These are phyloP conservation scores for Erigeron canadensis DNA, from an alignment of 129 eudicot genomes.

Conservation along the genomic window DNA sequence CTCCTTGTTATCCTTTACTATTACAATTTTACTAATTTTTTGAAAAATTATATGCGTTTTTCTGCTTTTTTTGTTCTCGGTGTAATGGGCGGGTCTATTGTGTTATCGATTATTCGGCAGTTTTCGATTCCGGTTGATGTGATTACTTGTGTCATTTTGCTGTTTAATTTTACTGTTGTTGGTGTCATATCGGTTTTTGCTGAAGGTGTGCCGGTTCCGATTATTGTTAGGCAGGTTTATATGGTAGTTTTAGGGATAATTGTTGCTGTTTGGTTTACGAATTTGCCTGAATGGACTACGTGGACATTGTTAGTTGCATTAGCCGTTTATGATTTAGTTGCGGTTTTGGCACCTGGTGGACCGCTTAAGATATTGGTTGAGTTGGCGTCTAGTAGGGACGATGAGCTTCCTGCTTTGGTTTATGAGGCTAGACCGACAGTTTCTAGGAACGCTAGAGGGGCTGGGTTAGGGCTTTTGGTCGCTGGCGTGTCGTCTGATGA, in stretches of 20 bases:
- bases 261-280: slow-evolving; percentile 92
- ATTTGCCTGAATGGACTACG: slow-evolving; percentile 95
- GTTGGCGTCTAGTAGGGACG: slow-evolving; percentile 78
- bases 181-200: slow-evolving; percentile 76
- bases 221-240: slow-evolving; percentile 61
- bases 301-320: slow-evolving; percentile 84
- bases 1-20: slow-evolving; percentile 81
- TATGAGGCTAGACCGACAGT: slow-evolving; percentile 87
- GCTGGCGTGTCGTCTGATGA: slow-evolving; percentile 42
- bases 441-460: slow-evolving; percentile 28
- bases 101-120: slow-evolving; percentile 45
- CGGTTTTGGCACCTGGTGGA: slow-evolving; percentile 95
- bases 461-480: slow-evolving; percentile 61
- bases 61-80: slow-evolving; percentile 74
- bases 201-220: slow-evolving; percentile 70
- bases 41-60: slow-evolving; percentile 81
- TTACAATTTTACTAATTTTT: slow-evolving; percentile 73
- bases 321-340: slow-evolving; percentile 87
- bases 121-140: slow-evolving; percentile 65
- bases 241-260: slow-evolving; percentile 79
- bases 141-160: slow-evolving; percentile 45
- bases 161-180: slow-evolving; percentile 59
- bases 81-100: slow-evolving; percentile 75
- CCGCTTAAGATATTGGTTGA: slow-evolving; percentile 90
- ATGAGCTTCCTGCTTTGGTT: slow-evolving; percentile 86